Percentiles rank a stretch among this genome's conserved stretches.
These are phyloP conservation scores for Talaromyces atroroseus DNA, from an alignment of 2,329 filamentous ascomycete species.

Conservation along the genomic window DNA sequence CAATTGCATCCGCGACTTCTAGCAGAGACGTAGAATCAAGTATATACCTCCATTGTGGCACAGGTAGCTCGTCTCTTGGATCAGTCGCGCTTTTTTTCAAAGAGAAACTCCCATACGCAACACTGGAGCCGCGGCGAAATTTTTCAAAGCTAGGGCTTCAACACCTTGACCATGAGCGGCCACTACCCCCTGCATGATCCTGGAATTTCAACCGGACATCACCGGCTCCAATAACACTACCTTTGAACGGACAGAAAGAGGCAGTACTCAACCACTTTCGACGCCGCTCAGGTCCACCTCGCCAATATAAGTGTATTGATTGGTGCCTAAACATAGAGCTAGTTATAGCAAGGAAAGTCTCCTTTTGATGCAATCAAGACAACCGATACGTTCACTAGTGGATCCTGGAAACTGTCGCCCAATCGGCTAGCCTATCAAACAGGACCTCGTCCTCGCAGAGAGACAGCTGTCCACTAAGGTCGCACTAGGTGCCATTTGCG, in stretches of 20 bases:
- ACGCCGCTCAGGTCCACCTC: not conserved
- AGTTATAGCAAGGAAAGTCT: not conserved
- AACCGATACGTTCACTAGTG: not conserved
- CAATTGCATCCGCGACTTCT: not conserved
- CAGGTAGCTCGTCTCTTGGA: not conserved
- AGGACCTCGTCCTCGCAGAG: not conserved
- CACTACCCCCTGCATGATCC: not conserved
- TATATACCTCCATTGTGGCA: not conserved
- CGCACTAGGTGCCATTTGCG: not conserved
- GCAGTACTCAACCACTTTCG: not conserved
- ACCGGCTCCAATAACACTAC: not conserved
- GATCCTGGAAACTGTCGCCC: not conserved
- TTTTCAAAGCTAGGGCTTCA: not conserved
- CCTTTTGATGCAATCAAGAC: not conserved
- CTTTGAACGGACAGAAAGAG: not conserved
- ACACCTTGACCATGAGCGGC: not conserved
- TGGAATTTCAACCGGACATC: not conserved
- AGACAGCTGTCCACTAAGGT: not conserved
- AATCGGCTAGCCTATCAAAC: not conserved
- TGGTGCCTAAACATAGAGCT: not conserved
- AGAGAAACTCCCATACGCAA: not conserved
- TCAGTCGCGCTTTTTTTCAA: not conserved
- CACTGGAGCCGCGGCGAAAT: not conserved
- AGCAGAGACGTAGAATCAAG: not conserved
- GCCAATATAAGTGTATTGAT: not conserved